phyloP scores from a whole-genome alignment of 305 asterid genomes.

The Rubia tinctorum region DNA sequence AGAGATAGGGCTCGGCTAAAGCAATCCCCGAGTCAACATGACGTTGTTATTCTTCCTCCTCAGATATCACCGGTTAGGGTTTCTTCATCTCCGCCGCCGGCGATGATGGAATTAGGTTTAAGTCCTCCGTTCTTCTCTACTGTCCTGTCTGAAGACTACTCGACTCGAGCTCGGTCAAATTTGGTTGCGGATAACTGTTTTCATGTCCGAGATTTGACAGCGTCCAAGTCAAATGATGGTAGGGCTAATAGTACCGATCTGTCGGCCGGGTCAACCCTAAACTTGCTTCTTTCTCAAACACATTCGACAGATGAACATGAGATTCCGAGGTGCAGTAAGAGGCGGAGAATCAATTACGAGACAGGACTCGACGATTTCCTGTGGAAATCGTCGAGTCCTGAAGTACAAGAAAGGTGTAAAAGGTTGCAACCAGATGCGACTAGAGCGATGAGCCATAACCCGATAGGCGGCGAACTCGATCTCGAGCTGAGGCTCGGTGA shows the following conservation, averaged over 20 bases:
- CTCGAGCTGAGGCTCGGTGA: constrained; percentile 92
- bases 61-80: constrained; percentile 48
- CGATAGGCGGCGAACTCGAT: constrained; percentile 55
- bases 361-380: constrained; percentile 26
- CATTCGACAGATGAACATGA: constrained; percentile 16
- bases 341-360: constrained; percentile 44
- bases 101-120: background rate
- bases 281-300: constrained; percentile 30
- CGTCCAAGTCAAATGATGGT: constrained; percentile 12
- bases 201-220: constrained; percentile 23
- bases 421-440: background rate
- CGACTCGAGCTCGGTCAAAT: constrained; percentile 47
- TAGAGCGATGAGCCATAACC: constrained; percentile 17
- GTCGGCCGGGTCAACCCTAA: constrained; percentile 28
- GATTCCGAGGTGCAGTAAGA: constrained; percentile 54
- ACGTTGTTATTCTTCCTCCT: constrained; percentile 26
- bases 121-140: constrained; percentile 34
- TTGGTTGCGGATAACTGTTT: constrained; percentile 33
- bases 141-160: constrained; percentile 22
- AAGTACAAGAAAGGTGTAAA: constrained; percentile 36
- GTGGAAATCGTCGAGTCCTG: constrained; percentile 13
- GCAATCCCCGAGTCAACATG: constrained; percentile 41
- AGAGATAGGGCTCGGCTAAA: constrained; percentile 90
- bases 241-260: constrained; percentile 29
- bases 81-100: constrained; percentile 39